A percentile compares a stretch with the other conserved stretches of the same genome.
Conservation (phyloP, 2,329 filamentous ascomycete genomes). For the Sporothrix luriei region DNA sequence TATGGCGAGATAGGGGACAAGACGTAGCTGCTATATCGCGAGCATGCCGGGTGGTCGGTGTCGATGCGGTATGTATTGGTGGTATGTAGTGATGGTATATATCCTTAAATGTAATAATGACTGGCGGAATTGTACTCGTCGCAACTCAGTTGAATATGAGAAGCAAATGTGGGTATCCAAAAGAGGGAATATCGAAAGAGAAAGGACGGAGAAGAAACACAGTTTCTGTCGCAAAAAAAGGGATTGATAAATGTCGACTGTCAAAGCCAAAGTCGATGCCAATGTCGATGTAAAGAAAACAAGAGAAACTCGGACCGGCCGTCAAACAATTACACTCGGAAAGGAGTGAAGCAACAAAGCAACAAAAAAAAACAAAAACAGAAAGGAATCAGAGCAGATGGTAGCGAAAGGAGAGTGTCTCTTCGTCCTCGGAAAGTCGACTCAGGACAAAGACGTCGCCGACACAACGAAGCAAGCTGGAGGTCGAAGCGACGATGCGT, state of each 20-base stretch:
- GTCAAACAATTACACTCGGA: constrained; percentile 33
- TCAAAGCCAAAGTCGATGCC: neutral
- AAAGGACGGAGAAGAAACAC: constrained; percentile 12
- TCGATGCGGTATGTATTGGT: neutral
- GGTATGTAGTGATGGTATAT: neutral
- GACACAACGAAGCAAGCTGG: constrained; percentile 21
- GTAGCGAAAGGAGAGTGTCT: neutral
- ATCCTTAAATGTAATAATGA: neutral
- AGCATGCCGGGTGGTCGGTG: constrained; percentile 19
- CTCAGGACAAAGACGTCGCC: constrained; percentile 3
- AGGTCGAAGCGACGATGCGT: constrained; percentile 22
- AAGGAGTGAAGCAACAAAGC: neutral
- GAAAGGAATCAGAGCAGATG: neutral
- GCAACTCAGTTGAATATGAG: constrained; percentile 24
- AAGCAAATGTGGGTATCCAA: constrained; percentile 25
- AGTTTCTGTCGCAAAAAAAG: constrained; percentile 24
- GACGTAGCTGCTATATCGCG: constrained; percentile 6
- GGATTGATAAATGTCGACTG: constrained; percentile 27
- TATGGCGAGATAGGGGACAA: neutral
- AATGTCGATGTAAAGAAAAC: constrained; percentile 33
- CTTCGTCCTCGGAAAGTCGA: constrained; percentile 7
- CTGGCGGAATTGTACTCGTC: constrained; percentile 7
- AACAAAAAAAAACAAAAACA: constrained; percentile 2
- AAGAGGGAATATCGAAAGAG: constrained; percentile 5
- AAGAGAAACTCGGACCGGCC: constrained; percentile 37